phyloP scores from a whole-genome alignment of 1,284 basidiomycete species.

The Tremellales sp. region DNA sequence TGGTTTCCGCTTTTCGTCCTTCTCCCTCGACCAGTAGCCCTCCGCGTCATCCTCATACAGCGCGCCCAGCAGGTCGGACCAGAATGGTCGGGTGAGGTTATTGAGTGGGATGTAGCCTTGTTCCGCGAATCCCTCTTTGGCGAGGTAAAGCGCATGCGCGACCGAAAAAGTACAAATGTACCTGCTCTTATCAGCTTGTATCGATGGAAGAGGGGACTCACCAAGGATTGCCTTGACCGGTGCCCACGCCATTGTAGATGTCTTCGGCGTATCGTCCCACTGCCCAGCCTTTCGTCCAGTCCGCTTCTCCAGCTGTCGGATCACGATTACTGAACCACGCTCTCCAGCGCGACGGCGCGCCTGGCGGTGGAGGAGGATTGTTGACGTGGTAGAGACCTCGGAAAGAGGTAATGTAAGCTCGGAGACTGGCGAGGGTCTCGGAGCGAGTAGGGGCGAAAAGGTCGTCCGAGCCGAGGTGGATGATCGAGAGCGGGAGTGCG shows the following conservation, averaged over 20 bases:
- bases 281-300: conserved; percentile 42
- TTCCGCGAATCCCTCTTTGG: conserved; percentile 16
- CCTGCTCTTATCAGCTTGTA: conserved; percentile 12
- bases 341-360: no score
- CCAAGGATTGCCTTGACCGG: conserved; percentile 49
- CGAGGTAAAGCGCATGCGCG: conserved; percentile 46
- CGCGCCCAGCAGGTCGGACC: conserved; percentile 30
- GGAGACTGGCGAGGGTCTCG: conserved; percentile 41
- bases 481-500: conserved; percentile 46
- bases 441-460: conserved; percentile 18
- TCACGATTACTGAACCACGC: no score
- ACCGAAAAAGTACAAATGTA: conserved; percentile 49
- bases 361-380: no score
- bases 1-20: no score
- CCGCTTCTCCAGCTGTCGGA: no score
- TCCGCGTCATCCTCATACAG: background rate
- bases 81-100: conserved; percentile 33
- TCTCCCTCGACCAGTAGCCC: conserved; percentile 2
- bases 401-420: conserved; percentile 41
- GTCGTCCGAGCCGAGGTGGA: conserved; percentile 27
- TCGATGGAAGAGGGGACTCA: conserved; percentile 8
- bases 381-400: no score
- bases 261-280: conserved; percentile 52
- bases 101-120: conserved; percentile 24
- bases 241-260: conserved; percentile 49